Conservation (phyloP, 1,284 basidiomycete genomes). For the Vanrija pseudolonga region DNA sequence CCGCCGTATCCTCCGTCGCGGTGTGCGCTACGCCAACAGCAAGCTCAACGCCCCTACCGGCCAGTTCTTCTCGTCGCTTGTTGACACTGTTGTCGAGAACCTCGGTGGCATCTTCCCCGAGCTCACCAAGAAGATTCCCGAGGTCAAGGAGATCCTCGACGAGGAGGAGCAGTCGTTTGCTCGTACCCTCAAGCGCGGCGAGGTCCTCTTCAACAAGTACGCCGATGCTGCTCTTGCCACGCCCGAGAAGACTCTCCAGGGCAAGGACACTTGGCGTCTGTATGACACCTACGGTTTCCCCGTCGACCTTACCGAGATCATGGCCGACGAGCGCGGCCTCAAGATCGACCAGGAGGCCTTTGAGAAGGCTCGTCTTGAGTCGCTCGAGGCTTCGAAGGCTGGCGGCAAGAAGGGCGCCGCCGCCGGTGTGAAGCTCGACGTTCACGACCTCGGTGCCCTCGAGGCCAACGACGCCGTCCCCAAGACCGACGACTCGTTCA, state of each 20-base stretch:
- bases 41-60: conserved; percentile 94
- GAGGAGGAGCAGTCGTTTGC: conserved; percentile 98
- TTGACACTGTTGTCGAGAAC: conserved; percentile 83
- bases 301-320: conserved; percentile 90
- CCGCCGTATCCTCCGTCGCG: conserved; percentile 83
- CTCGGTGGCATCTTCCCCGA: conserved; percentile 93
- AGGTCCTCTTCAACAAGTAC: conserved; percentile 93
- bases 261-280: conserved; percentile 92
- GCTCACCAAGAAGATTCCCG: conserved; percentile 74
- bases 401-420: conserved; percentile 62
- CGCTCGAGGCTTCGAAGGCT: conserved; percentile 88
- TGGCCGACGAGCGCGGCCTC: conserved; percentile 92
- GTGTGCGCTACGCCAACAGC: conserved; percentile 90
- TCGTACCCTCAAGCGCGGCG: conserved; percentile 90
- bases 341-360: conserved; percentile 85
- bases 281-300: conserved; percentile 99
- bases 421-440: conserved; percentile 82
- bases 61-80: conserved; percentile 87
- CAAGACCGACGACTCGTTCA: conserved; percentile 89
- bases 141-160: conserved; percentile 92
- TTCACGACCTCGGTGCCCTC: conserved; percentile 85
- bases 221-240: conserved; percentile 65
- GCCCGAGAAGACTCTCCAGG: conserved; percentile 67
- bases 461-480: conserved; percentile 77
- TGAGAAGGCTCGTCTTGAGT: conserved; percentile 79